A percentile compares a stretch with the other conserved stretches of the same genome.
phyloP scores from a whole-genome alignment of 2,329 filamentous ascomycete species.

The Neodidymelliopsis sp. region DNA sequence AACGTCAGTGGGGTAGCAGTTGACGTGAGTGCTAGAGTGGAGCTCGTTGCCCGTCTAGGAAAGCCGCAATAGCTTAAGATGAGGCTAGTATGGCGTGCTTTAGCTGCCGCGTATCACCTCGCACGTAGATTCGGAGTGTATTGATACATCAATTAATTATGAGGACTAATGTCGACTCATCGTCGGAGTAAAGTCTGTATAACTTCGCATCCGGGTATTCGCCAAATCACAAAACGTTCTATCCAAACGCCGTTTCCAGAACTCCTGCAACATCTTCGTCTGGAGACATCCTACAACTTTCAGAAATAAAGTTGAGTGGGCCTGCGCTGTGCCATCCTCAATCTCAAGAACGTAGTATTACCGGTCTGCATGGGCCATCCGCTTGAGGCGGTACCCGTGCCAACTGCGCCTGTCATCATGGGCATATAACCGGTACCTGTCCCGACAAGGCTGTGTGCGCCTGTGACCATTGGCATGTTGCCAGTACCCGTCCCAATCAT shows the following conservation, averaged over 20 bases:
- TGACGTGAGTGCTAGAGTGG: constrained; percentile 18
- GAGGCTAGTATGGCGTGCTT: constrained; percentile 22
- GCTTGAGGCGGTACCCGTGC: constrained; percentile 18
- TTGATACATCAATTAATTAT: too few relatives aligned
- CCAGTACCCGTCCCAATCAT: constrained; percentile 15
- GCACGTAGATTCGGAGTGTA: too few relatives aligned
- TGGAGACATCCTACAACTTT: too few relatives aligned
- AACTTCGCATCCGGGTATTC: too few relatives aligned
- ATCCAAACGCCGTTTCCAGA: too few relatives aligned
- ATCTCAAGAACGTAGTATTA: constrained; percentile 22
- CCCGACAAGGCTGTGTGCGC: constrained; percentile 5
- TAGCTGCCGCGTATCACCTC: background rate
- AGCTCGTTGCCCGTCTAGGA: constrained; percentile 10
- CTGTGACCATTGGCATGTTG: constrained; percentile 13
- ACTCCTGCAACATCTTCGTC: too few relatives aligned
- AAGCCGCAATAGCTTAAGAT: constrained; percentile 9
- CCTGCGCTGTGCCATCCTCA: constrained; percentile 20
- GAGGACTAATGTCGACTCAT: too few relatives aligned
- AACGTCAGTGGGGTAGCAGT: constrained; percentile 24
- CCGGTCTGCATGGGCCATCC: constrained; percentile 18
- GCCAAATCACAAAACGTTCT: too few relatives aligned
- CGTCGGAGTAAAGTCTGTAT: too few relatives aligned
- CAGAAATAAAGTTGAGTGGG: constrained; percentile 16
- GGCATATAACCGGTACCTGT: background rate
- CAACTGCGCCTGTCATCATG: too few relatives aligned